Conservation (phyloP, 116 monocot species). For the Papilionanthe hybrid region DNA sequence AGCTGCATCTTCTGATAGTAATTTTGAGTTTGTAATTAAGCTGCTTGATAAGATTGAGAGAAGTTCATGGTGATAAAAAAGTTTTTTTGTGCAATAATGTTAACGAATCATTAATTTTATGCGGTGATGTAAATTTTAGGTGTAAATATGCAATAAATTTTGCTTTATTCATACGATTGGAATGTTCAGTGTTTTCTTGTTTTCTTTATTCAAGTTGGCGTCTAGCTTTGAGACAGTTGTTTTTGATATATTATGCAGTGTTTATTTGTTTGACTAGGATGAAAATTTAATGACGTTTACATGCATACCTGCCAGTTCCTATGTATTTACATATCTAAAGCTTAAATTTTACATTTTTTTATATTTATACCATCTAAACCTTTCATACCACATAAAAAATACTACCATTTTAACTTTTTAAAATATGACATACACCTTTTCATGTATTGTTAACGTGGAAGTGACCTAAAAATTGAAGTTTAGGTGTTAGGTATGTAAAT, state of each 20-base stretch:
- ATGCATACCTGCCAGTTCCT: too few species aligned
- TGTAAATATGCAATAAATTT: not conserved
- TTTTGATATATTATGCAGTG: not conserved
- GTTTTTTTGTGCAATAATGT: not conserved
- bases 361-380: too few species aligned
- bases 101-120: not conserved
- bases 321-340: too few species aligned
- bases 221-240: not conserved
- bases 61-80: not conserved
- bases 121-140: not conserved
- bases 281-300: too few species aligned
- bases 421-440: too few species aligned
- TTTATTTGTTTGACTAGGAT: not conserved
- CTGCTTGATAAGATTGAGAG: constrained; percentile 7
- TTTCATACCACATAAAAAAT: too few species aligned
- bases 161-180: not conserved
- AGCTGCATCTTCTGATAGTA: constrained; percentile 5
- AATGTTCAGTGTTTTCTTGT: not conserved
- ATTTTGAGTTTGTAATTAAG: not conserved
- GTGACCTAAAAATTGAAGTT: too few species aligned
- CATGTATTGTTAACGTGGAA: too few species aligned
- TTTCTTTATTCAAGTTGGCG: too few species aligned
- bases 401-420: too few species aligned
- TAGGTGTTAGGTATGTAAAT: too few species aligned
- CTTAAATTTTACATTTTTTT: too few species aligned